Conservation (phyloP, 176 grass and related monocot species). For the Microstegium vimineum region DNA sequence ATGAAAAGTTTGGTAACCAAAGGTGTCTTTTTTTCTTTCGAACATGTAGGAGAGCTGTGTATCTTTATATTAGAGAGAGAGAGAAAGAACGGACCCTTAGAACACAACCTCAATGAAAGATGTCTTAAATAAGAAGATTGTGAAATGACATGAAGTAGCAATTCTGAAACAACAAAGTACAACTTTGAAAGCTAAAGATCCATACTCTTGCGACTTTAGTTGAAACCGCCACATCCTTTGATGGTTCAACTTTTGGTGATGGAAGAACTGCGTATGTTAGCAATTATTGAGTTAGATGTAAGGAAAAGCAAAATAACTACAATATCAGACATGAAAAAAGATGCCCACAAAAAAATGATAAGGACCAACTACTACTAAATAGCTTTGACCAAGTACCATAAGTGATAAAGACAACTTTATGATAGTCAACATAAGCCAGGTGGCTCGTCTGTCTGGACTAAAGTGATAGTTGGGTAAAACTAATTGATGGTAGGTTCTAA, state of each 20-base stretch:
- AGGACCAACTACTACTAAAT: not conserved
- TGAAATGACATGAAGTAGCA: not conserved
- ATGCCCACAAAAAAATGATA: not conserved
- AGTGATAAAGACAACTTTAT: not conserved
- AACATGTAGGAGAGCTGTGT: not conserved
- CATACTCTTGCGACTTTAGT: conserved; percentile 31
- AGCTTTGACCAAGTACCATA: not conserved
- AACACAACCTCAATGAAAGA: not conserved
- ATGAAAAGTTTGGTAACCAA: not conserved
- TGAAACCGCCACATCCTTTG: conserved; percentile 3
- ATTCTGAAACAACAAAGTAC: conserved; percentile 10
- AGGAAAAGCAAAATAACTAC: not conserved
- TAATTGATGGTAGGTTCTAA: not conserved
- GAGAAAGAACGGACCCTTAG: not conserved
- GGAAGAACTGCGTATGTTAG: conserved; percentile 34
- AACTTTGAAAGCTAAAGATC: conserved; percentile 17
- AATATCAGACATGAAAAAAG: conserved; percentile 12
- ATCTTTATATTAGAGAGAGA: not conserved
- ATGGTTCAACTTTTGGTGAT: conserved; percentile 21
- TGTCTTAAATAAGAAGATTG: not conserved
- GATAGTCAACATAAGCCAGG: not conserved
- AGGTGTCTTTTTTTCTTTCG: not conserved
- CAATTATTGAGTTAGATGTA: conserved; percentile 11
- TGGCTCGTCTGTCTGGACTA: not conserved
- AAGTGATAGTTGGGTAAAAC: not conserved